Conservation (phyloP, 371 early-diverging fungal genomes). For the Mortierella sp. region DNA sequence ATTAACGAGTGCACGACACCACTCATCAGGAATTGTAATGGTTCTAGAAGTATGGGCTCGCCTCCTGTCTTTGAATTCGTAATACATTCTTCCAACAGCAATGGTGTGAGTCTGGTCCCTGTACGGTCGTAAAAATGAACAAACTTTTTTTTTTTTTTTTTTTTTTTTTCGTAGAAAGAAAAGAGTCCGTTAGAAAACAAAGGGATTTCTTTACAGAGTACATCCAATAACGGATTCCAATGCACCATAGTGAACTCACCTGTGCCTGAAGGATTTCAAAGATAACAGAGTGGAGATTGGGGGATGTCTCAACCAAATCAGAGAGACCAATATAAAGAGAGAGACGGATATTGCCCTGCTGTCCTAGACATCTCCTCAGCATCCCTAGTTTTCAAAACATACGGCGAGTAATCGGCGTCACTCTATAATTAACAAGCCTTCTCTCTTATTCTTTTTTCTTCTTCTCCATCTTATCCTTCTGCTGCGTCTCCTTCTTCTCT, state of each 20-base stretch:
- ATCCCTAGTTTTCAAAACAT: constrained; percentile 51
- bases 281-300: constrained; percentile 56
- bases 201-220: too few species aligned
- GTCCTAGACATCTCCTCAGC: constrained; percentile 66
- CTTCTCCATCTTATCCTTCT: not conserved
- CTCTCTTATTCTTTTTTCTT: too few species aligned
- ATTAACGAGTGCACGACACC: constrained; percentile 37
- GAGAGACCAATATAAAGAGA: constrained; percentile 64
- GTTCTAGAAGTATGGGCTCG: constrained; percentile 36
- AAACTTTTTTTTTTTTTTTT: too few species aligned
- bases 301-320: constrained; percentile 45
- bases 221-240: too few species aligned
- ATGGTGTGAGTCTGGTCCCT: constrained; percentile 42
- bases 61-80: constrained; percentile 58
- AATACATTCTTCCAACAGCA: constrained; percentile 61
- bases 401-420: not conserved
- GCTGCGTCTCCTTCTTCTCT: too few species aligned
- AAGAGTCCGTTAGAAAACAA: not conserved
- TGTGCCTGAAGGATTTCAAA: constrained; percentile 66
- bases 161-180: too few species aligned
- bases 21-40: constrained; percentile 44
- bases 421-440: not conserved
- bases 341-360: constrained; percentile 64
- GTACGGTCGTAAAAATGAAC: constrained; percentile 40
- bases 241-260: constrained; percentile 39